Percentiles rank a stretch among this genome's conserved stretches.
These are phyloP conservation scores for Lepidium sativum DNA, from an alignment of 345 rosid species.

Conservation along the genomic window DNA sequence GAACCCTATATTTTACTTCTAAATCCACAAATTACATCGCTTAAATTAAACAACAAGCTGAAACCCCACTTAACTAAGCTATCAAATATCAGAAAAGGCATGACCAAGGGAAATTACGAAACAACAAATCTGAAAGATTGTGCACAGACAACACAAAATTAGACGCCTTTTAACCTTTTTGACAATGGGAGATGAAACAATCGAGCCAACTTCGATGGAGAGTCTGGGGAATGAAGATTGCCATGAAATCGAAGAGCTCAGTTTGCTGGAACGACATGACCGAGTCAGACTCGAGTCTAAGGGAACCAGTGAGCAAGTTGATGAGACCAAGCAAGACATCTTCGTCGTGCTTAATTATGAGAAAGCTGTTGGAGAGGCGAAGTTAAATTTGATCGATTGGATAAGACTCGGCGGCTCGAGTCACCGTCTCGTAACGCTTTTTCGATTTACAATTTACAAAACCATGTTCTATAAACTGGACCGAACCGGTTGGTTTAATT, in stretches of 20 bases:
- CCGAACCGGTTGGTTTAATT: too few relatives aligned
- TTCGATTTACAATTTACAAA: background rate
- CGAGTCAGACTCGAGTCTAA: constrained; percentile 18
- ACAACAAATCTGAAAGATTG: background rate
- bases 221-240: constrained; percentile 45
- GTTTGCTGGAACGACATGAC: constrained; percentile 17
- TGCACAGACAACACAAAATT: background rate
- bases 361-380: background rate
- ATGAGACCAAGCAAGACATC: constrained; percentile 28
- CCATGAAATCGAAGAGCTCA: constrained; percentile 48
- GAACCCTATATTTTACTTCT: background rate
- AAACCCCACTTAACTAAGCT: background rate
- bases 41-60: background rate
- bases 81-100: background rate
- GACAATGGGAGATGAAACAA: constrained; percentile 27
- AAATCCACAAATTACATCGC: background rate
- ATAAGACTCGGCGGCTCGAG: constrained; percentile 17
- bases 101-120: background rate
- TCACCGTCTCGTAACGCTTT: background rate
- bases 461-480: too few relatives aligned
- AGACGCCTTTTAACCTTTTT: constrained; percentile 42
- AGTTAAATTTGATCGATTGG: background rate
- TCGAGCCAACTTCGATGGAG: constrained; percentile 24
- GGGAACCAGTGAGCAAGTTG: constrained; percentile 19
- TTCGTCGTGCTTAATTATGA: constrained; percentile 18